Evolutionary conservation across 2,329 filamentous ascomycete species (phyloP).

Genomic region (Coniella vitis): DNA sequence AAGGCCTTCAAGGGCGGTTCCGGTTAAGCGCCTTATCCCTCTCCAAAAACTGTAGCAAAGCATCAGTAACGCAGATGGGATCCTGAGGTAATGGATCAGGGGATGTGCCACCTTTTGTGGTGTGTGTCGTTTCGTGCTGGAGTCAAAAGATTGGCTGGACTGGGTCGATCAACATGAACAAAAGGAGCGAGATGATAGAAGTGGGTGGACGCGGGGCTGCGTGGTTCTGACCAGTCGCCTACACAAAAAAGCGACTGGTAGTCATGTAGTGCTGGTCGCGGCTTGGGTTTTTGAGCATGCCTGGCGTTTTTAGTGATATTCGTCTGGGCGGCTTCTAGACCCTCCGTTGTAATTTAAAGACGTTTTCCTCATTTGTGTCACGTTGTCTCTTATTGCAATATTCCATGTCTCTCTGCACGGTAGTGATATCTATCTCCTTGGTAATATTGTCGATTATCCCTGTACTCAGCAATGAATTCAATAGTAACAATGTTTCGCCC

Average conservation of each 20-base stretch:
- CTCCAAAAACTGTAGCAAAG: conserved; percentile 31
- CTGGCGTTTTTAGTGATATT: conserved; percentile 16
- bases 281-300: conserved; percentile 16
- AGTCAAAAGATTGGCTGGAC: conserved; percentile 23
- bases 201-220: conserved; percentile 24
- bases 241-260: conserved; percentile 1
- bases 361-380: conserved; percentile 7
- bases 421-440: too few relatives aligned
- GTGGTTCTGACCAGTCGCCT: conserved; percentile 22
- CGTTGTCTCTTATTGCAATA: conserved; percentile 1
- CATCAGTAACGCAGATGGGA: conserved; percentile 25
- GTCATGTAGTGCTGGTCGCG: conserved; percentile 9
- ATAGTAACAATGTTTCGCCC: too few relatives aligned
- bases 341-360: conserved; percentile 18
- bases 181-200: conserved; percentile 17
- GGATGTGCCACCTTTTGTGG: conserved; percentile 15
- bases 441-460: too few relatives aligned
- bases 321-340: conserved; percentile 17
- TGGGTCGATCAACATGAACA: conserved; percentile 15
- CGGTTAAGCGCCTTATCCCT: conserved; percentile 37
- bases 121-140: conserved; percentile 10
- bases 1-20: conserved; percentile 87
- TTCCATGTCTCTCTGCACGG: neutral
- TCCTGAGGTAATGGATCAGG: conserved; percentile 29
- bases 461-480: too few relatives aligned